Percentiles rank a stretch among this genome's conserved stretches.
phyloP scores from a whole-genome alignment of 169 alveolate species.

The Cryptosporidium baileyi region DNA sequence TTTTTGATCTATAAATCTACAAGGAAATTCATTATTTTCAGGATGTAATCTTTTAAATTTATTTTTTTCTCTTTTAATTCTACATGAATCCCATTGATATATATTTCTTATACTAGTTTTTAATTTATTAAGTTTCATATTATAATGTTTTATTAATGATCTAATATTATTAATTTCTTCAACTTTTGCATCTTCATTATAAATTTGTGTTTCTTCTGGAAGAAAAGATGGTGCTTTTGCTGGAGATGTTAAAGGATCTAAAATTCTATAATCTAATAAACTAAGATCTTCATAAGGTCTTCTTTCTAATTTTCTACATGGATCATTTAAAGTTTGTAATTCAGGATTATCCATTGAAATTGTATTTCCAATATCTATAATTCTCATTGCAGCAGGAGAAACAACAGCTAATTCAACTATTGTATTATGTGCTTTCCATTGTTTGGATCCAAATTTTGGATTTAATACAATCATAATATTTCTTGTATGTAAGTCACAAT shows the following conservation, averaged over 20 bases:
- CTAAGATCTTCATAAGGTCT: conserved; percentile 66
- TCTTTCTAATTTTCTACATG: conserved; percentile 54
- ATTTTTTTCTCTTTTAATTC: conserved; percentile 41
- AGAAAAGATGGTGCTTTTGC: conserved; percentile 48
- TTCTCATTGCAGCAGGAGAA: conserved; percentile 43
- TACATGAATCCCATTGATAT: conserved; percentile 60
- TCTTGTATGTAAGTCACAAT: conserved; percentile 64
- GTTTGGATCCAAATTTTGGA: conserved; percentile 37
- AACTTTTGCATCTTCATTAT: background rate
- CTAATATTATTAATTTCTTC: conserved; percentile 27
- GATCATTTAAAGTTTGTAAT: conserved; percentile 30
- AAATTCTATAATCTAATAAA: conserved; percentile 34
- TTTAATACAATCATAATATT: conserved; percentile 47
- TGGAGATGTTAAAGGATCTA: conserved; percentile 55
- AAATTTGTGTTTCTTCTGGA: conserved; percentile 18
- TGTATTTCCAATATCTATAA: conserved; percentile 57
- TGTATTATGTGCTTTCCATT: conserved; percentile 37
- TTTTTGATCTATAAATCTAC: conserved; percentile 59
- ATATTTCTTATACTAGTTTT: conserved; percentile 18
- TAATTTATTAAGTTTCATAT: background rate
- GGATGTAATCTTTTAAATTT: conserved; percentile 29
- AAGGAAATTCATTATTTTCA: conserved; percentile 32
- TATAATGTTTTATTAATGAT: conserved; percentile 15
- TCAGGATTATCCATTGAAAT: conserved; percentile 49
- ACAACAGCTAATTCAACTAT: conserved; percentile 29